Evolutionary conservation across 768 basidiomycete genomes (phyloP).

Genomic region (Tylopilus plumbeoviolaceoides): DNA sequence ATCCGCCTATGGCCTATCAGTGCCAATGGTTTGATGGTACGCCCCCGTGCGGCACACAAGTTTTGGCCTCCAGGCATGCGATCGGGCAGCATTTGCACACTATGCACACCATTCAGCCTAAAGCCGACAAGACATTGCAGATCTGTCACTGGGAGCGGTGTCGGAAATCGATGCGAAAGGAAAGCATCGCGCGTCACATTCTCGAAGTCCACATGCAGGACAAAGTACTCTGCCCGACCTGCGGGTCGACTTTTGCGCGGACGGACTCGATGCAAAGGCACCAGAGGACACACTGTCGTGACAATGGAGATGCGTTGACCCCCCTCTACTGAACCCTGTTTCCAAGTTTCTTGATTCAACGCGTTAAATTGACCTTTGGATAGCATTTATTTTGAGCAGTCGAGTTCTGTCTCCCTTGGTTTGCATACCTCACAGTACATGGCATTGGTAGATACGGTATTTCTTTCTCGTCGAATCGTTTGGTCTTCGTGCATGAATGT

Average conservation of each 20-base stretch:
- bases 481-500: too few relatives aligned
- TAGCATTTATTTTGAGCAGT: too few relatives aligned
- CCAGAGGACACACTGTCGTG: slow-evolving; percentile 7
- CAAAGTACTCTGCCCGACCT: slow-evolving; percentile 17
- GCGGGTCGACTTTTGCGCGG: slow-evolving; percentile 21
- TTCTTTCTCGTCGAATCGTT: too few relatives aligned
- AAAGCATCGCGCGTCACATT: slow-evolving; percentile 26
- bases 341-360: not conserved
- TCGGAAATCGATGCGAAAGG: slow-evolving; percentile 16
- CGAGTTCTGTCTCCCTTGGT: too few relatives aligned
- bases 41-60: not conserved
- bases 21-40: slow-evolving; percentile 15
- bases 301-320: not conserved
- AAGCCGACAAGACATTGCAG: slow-evolving; percentile 3
- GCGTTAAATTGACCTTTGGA: not conserved
- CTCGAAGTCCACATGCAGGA: slow-evolving; percentile 20
- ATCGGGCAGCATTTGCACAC: slow-evolving; percentile 11
- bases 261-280: slow-evolving; percentile 25
- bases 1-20: not conserved
- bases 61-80: slow-evolving; percentile 7
- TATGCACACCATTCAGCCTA: slow-evolving; percentile 7
- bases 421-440: not conserved
- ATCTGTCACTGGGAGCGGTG: slow-evolving; percentile 19
- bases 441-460: not conserved
- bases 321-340: not conserved